Evolutionary conservation across 208 protist species (phyloP), one percentile per base, ranked within the genome.

Genomic region (Acanthamoeba triangularis): DNA sequence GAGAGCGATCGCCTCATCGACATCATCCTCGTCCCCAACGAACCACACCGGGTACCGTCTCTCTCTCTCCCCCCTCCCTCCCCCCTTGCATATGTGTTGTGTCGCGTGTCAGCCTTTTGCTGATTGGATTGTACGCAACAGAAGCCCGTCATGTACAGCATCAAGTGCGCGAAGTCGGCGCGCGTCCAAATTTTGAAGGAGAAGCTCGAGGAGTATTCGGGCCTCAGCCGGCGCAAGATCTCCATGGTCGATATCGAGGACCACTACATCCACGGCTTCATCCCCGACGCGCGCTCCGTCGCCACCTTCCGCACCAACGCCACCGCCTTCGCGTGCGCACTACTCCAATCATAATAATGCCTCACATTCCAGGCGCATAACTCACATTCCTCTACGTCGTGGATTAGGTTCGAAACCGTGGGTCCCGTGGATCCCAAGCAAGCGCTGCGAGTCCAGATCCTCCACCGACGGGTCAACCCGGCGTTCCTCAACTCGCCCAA

Each of bases 1-100:
- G 65, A 80, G 47, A 95, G 25, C 47, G 65, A 80, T 56, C 44
- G 65, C 20, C n/a, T 90, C n/a, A 28, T 95, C 25, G 54, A 95
- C n/a, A 90, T 95, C 59, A 95, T 65, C 41, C 72, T 95, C 25
- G 16, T 69, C 23, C 28, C 33, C 33, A 54, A 37, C 28, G 91
- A 95, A 41, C 52, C 69, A 13, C 35, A 33, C 20, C 94, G 47
- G 59, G 87, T 93, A 88, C 80, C 13, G 3, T 1, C 10, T 54
- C 14, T 25, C 11, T 54, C 18, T 11, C 14, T 54, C 0, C 25
- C 2, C 14, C 7, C 16, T 72, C 4, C 63, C n/a, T 72, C 28
- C 8, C 20, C 63, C n/a, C 28, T 37, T 10, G 7, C 65, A 33
- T 35, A 2, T 37, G 10, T 33, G 33, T 35, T 13, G 2, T 30